Conservation (phyloP, 805 yeast species). For the Ogataea paraovalis region DNA sequence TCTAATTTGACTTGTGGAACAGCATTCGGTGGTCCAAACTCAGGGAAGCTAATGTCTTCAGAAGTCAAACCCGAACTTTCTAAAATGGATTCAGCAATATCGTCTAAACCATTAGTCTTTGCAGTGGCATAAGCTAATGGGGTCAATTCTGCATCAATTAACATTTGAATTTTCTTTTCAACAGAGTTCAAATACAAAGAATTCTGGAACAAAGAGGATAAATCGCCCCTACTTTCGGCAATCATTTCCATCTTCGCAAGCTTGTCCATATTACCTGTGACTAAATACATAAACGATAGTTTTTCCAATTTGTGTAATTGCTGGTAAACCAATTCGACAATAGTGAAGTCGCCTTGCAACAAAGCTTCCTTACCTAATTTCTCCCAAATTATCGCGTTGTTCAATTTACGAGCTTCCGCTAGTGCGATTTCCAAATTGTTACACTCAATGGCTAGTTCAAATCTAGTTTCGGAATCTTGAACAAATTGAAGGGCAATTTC, state of each 20-base stretch:
- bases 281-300: slow-evolving; percentile 80
- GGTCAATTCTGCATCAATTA: slow-evolving; percentile 71
- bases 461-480: slow-evolving; percentile 92
- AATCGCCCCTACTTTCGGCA: slow-evolving; percentile 84
- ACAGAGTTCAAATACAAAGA: slow-evolving; percentile 72
- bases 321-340: slow-evolving; percentile 86
- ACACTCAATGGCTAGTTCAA: slow-evolving; percentile 92
- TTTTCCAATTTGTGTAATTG: slow-evolving; percentile 83
- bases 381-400: slow-evolving; percentile 70
- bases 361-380: slow-evolving; percentile 82
- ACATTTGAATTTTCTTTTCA: slow-evolving; percentile 68
- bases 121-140: slow-evolving; percentile 95
- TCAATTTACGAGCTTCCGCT: slow-evolving; percentile 77
- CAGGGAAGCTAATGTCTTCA: slow-evolving; percentile 48
- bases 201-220: slow-evolving; percentile 76
- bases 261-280: slow-evolving; percentile 75
- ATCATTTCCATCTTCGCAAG: slow-evolving; percentile 81
- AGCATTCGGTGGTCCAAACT: slow-evolving; percentile 35
- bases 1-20: slow-evolving; percentile 49
- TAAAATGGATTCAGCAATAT: slow-evolving; percentile 67
- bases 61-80: slow-evolving; percentile 63
- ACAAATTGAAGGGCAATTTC: slow-evolving; percentile 97
- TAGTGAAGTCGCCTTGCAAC: slow-evolving; percentile 79
- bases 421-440: slow-evolving; percentile 86
- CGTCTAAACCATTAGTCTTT: slow-evolving; percentile 75